phyloP scores from a whole-genome alignment of 2,329 filamentous ascomycete species.

The Penicillium sp. region DNA sequence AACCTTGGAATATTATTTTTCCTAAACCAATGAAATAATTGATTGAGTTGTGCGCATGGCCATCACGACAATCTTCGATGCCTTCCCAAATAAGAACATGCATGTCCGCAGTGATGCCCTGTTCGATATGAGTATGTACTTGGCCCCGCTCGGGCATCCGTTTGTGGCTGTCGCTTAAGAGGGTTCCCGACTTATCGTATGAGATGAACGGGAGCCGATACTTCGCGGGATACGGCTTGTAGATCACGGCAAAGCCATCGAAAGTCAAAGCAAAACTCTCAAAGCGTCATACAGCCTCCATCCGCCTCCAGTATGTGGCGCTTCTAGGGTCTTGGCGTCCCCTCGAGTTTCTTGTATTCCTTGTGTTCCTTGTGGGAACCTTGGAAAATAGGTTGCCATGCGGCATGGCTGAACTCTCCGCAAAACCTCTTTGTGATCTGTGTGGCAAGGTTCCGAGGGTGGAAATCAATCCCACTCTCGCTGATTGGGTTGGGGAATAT shows the following conservation, averaged over 20 bases:
- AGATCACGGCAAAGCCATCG: background rate
- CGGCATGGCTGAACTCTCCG: background rate
- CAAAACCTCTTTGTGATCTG: background rate
- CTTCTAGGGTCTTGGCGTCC: constrained; percentile 2
- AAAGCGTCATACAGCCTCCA: background rate
- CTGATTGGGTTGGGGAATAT: background rate
- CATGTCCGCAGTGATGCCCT: background rate
- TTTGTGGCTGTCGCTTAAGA: too few relatives aligned
- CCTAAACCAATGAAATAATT: background rate
- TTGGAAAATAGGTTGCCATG: background rate
- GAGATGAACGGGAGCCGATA: background rate
- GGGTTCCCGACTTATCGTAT: background rate
- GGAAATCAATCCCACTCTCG: background rate
- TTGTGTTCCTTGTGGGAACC: background rate
- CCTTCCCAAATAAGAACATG: background rate
- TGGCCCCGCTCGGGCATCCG: background rate
- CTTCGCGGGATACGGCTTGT: background rate
- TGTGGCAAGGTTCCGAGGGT: background rate
- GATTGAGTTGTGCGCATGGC: background rate
- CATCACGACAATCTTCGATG: too few relatives aligned
- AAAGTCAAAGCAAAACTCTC: background rate
- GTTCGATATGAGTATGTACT: background rate
- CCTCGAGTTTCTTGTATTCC: background rate
- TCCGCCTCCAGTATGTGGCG: background rate
- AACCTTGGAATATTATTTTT: background rate